These are phyloP conservation scores for Huiozyma sinensis DNA, from an alignment of 805 yeast genomes.

Conservation along the genomic window DNA sequence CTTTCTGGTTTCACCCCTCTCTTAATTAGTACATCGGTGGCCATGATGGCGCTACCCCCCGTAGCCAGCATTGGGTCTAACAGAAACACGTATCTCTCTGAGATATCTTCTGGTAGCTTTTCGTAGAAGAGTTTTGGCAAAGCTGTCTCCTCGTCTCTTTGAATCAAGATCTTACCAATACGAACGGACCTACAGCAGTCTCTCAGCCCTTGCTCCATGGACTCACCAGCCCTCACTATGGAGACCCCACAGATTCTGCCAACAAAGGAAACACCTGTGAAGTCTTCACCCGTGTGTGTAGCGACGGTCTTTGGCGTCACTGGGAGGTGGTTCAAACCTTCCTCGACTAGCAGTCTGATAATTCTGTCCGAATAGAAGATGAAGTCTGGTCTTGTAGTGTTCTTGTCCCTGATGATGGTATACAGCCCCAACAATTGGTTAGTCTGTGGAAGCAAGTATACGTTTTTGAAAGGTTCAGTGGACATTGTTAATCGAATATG, in stretches of 20 bases:
- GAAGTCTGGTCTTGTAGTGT: constrained; percentile 81
- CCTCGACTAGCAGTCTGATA: constrained; percentile 87
- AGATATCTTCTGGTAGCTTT: constrained; percentile 86
- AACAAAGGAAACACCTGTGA: constrained; percentile 66
- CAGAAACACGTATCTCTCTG: constrained; percentile 77
- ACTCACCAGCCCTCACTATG: constrained; percentile 96
- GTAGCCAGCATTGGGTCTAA: constrained; percentile 98
- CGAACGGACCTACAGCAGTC: constrained; percentile 95
- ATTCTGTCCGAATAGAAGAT: constrained; percentile 93
- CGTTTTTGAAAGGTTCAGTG: constrained; percentile 34
- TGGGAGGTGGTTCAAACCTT: constrained; percentile 88
- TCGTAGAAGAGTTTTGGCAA: constrained; percentile 84
- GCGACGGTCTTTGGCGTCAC: constrained; percentile 56
- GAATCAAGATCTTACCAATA: constrained; percentile 92
- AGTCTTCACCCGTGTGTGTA: constrained; percentile 67
- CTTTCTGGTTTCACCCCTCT: constrained; percentile 85
- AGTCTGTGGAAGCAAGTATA: constrained; percentile 69
- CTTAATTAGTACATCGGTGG: constrained; percentile 76
- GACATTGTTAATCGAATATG: constrained; percentile 12
- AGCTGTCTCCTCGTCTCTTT: constrained; percentile 97
- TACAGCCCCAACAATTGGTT: constrained; percentile 82
- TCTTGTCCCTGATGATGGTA: constrained; percentile 77
- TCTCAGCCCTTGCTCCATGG: constrained; percentile 97
- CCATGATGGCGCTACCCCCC: constrained; percentile 97
- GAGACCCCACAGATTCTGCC: constrained; percentile 98